Evolutionary conservation across 2,329 filamentous ascomycete genomes (phyloP).

Genomic region (Xylaria sp.): DNA sequence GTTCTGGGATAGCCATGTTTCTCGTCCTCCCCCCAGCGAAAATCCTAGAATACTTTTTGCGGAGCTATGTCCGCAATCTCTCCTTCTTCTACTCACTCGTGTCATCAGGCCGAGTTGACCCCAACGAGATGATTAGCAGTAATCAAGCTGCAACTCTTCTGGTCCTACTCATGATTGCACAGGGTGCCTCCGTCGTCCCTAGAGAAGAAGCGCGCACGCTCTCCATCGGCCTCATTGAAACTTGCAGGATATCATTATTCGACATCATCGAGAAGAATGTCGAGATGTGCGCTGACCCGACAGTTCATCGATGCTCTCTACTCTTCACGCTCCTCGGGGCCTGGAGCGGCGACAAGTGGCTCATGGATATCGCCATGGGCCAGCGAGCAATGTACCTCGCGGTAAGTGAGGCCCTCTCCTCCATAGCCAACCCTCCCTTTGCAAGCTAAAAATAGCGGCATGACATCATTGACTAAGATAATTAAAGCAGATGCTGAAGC

Average conservation of each 20-base stretch:
- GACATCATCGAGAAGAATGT: slow-evolving; percentile 78
- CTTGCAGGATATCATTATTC: slow-evolving; percentile 76
- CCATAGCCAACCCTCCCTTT: background rate
- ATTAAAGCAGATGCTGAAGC: slow-evolving; percentile 68
- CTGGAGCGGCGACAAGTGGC: slow-evolving; percentile 81
- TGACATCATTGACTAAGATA: slow-evolving; percentile 18
- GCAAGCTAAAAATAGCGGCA: background rate
- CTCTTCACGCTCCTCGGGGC: slow-evolving; percentile 75
- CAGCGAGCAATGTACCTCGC: slow-evolving; percentile 78
- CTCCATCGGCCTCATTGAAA: slow-evolving; percentile 74
- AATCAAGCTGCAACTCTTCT: slow-evolving; percentile 73
- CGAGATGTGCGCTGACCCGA: slow-evolving; percentile 72
- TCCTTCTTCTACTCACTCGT: slow-evolving; percentile 74
- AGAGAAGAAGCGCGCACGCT: slow-evolving; percentile 72
- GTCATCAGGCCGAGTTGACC: slow-evolving; percentile 68
- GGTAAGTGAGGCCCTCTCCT: slow-evolving; percentile 54
- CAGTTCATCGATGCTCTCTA: slow-evolving; percentile 71
- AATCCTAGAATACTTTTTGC: slow-evolving; percentile 74
- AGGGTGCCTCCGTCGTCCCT: slow-evolving; percentile 73
- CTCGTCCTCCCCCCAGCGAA: slow-evolving; percentile 72
- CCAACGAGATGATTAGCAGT: slow-evolving; percentile 74
- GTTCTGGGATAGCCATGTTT: slow-evolving; percentile 67
- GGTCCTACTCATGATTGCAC: slow-evolving; percentile 77
- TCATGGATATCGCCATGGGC: slow-evolving; percentile 80
- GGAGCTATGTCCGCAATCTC: slow-evolving; percentile 72